phyloP scores from a whole-genome alignment of 2,329 filamentous ascomycete genomes.

The Geosmithia flava region DNA sequence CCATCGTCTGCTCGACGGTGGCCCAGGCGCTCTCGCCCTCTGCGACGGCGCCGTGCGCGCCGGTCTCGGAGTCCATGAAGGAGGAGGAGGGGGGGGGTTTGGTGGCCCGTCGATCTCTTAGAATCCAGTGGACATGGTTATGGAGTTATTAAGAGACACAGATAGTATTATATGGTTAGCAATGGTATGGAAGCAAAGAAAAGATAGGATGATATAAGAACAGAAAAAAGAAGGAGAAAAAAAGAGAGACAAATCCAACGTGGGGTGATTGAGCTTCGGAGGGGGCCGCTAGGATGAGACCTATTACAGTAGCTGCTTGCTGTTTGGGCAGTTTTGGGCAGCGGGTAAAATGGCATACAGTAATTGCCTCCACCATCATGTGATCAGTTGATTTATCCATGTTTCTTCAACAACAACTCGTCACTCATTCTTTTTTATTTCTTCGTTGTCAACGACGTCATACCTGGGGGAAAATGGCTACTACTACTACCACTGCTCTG shows the following conservation, averaged over 20 bases:
- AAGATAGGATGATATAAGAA: neutral
- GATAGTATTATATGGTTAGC: too few relatives aligned
- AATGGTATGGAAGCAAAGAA: too few relatives aligned
- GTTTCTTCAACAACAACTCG: neutral
- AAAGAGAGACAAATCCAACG: neutral
- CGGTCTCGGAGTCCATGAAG: neutral
- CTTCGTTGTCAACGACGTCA: too few relatives aligned
- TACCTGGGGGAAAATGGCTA: neutral
- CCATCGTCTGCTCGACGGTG: constrained; percentile 40
- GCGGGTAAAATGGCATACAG: neutral
- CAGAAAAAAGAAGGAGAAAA: neutral
- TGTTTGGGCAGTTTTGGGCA: too few relatives aligned
- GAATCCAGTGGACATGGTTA: neutral
- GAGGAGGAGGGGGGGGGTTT: neutral
- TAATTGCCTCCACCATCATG: neutral
- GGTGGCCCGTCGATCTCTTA: neutral
- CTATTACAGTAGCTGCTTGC: too few relatives aligned
- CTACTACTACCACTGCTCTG: constrained; percentile 1
- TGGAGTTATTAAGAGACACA: too few relatives aligned
- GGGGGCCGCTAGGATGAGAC: too few relatives aligned
- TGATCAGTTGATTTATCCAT: neutral
- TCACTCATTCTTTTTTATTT: too few relatives aligned
- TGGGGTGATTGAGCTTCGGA: neutral
- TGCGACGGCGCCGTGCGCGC: constrained; percentile 11
- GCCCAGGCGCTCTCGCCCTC: constrained; percentile 36